phyloP scores from a whole-genome alignment of 257 asterid species.

The Fraxinus quadrangulata region DNA sequence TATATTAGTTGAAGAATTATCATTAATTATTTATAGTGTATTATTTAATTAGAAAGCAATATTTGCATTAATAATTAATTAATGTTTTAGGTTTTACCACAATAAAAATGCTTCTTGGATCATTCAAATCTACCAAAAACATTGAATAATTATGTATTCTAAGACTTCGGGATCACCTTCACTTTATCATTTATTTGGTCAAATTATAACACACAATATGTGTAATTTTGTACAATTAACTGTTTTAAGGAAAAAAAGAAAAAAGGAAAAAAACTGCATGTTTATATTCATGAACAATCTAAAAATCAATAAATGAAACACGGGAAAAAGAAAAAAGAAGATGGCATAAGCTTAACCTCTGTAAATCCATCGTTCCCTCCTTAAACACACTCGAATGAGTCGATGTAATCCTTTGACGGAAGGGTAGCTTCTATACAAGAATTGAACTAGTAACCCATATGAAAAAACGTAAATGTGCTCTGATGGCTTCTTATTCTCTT shows the following conservation, averaged over 20 bases:
- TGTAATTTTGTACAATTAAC: too few relatives aligned
- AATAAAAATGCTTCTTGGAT: constrained; percentile 36
- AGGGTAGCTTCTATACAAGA: constrained; percentile 73
- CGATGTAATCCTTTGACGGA: constrained; percentile 50
- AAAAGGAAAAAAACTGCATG: too few relatives aligned
- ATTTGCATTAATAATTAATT: background rate
- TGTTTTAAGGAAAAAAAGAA: too few relatives aligned
- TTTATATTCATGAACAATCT: constrained; percentile 3
- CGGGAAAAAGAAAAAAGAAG: background rate
- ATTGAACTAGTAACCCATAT: constrained; percentile 44
- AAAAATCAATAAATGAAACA: background rate
- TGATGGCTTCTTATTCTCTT: constrained; percentile 19
- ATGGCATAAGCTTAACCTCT: constrained; percentile 20
- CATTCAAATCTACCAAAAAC: constrained; percentile 32
- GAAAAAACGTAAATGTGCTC: constrained; percentile 23
- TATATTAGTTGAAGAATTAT: too few relatives aligned
- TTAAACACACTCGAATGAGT: constrained; percentile 48
- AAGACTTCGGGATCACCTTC: constrained; percentile 35
- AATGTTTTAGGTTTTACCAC: background rate
- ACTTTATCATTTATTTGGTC: background rate
- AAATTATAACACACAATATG: background rate
- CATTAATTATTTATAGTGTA: too few relatives aligned
- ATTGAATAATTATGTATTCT: constrained; percentile 13
- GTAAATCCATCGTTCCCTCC: constrained; percentile 30
- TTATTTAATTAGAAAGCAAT: too few relatives aligned